Evolutionary conservation across 352 stramenopile genomes (phyloP), one percentile per base, ranked within the genome.

Genomic region (Pythium aquatile): DNA sequence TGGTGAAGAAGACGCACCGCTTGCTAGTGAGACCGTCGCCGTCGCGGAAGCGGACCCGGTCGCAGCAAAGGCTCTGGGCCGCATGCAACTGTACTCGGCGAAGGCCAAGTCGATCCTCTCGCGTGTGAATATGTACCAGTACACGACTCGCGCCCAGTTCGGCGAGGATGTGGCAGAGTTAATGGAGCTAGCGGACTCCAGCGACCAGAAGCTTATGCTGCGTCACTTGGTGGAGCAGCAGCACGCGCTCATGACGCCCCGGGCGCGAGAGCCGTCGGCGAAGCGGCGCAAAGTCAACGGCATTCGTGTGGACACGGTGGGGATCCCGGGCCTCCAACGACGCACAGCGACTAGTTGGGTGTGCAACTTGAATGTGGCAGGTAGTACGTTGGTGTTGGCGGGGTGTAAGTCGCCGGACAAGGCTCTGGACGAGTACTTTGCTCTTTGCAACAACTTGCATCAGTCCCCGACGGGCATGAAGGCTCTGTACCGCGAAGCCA

Each of bases 131-230:
- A 63, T 49, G 46, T 88, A 88, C 56, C 72, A 90, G 47, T 91
- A 88, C 66, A 73, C 66, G 37, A 77, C 80, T 26, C 58, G 65
- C n/a, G 72, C 71, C 24, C 77, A 80, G 7, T 90, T 89, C 60
- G 60, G 69, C 40, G 64, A 70, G 37, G 83, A 91, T 65, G 72
- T 89, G 51, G 32, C 51, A 48, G 72, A 82, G 59, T 51, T 89
- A 24, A 53, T 75, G 58, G 61, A 70, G 17, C 59, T 78, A 5
- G 58, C 75, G 1, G 57, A 66, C 28, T 52, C 62, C 1, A 61
- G 48, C 13, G 60, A 72, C 37, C 66, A 65, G 35, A 61, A 68
- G 47, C 58, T 72, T 30, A 60, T 72, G 37, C 58, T 72, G 10
- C 29, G 35, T 13, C 65, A 72, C n/a, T 61, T 72, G 20, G 46